Evolutionary conservation across 441 rosid genomes (phyloP).

Genomic region (Capsella rubella): DNA sequence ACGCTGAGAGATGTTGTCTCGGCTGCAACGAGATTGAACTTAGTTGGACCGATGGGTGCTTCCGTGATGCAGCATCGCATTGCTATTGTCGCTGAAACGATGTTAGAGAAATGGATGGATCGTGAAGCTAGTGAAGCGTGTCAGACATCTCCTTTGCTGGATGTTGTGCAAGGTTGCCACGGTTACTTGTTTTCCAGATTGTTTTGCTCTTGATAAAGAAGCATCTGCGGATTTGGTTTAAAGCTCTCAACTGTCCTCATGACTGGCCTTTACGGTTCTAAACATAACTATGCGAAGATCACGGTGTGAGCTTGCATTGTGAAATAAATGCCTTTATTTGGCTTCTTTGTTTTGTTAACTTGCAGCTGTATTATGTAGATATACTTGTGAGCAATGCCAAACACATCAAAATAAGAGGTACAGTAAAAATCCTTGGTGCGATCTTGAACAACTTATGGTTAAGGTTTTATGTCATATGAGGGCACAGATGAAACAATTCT

Average conservation of each 20-base stretch:
- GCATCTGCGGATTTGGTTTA: not conserved
- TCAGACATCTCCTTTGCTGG: constrained; percentile 83
- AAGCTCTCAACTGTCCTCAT: not conserved
- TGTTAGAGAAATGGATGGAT: constrained; percentile 65
- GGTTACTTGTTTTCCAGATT: constrained; percentile 82
- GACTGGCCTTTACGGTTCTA: not conserved
- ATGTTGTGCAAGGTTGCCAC: constrained; percentile 80
- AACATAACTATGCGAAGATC: not conserved
- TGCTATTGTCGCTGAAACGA: constrained; percentile 62
- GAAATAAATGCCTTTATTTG: not conserved
- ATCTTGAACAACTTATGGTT: too few relatives aligned
- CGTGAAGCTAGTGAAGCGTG: constrained; percentile 75
- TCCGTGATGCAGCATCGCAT: constrained; percentile 82
- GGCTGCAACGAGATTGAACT: constrained; percentile 85
- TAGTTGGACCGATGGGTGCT: constrained; percentile 80
- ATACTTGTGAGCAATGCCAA: too few relatives aligned
- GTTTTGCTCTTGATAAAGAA: constrained; percentile 68
- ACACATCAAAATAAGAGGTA: too few relatives aligned
- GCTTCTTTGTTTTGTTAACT: not conserved
- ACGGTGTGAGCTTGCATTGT: not conserved
- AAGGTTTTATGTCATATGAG: too few relatives aligned
- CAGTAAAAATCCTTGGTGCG: too few relatives aligned
- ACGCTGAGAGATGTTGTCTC: constrained; percentile 78
- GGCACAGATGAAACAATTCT: too few relatives aligned
- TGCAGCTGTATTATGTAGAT: not conserved